Evolutionary conservation across 306 rosid genomes (phyloP).

Genomic region (Spatholobus suberectus): DNA sequence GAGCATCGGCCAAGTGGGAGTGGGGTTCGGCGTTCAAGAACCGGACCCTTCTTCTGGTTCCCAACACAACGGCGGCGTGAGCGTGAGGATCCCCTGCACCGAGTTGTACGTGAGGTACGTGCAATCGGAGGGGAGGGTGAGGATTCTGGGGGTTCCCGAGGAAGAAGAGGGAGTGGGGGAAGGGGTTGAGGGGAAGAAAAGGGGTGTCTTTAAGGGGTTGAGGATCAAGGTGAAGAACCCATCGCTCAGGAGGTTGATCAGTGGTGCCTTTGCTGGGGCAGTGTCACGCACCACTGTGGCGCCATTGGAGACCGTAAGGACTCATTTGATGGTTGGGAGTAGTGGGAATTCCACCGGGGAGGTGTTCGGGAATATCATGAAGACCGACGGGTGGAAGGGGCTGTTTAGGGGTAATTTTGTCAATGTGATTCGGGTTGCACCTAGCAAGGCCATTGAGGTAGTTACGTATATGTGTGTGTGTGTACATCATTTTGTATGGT

Average conservation of each 20-base stretch:
- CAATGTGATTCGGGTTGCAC: slow-evolving; percentile 95
- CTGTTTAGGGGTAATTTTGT: slow-evolving; percentile 92
- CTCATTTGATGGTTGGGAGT: slow-evolving; percentile 97
- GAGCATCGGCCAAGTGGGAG: slow-evolving; percentile 79
- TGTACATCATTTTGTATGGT: background rate
- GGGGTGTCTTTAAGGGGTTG: slow-evolving; percentile 54
- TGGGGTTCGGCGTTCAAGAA: slow-evolving; percentile 68
- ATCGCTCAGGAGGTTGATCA: slow-evolving; percentile 76
- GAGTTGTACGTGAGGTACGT: slow-evolving; percentile 68
- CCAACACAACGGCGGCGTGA: slow-evolving; percentile 46
- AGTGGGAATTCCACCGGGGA: slow-evolving; percentile 76
- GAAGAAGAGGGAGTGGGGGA: slow-evolving; percentile 46
- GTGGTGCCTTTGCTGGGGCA: slow-evolving; percentile 94
- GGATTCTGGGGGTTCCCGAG: slow-evolving; percentile 48
- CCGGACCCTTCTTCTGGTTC: slow-evolving; percentile 50
- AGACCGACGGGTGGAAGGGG: slow-evolving; percentile 93
- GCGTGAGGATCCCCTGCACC: slow-evolving; percentile 59
- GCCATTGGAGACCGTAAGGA: slow-evolving; percentile 95
- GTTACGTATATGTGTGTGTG: background rate
- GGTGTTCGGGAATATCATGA: slow-evolving; percentile 77
- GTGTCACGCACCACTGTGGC: slow-evolving; percentile 90
- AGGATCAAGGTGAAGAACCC: slow-evolving; percentile 73
- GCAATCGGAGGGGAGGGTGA: slow-evolving; percentile 61
- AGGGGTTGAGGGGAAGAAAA: slow-evolving; percentile 46
- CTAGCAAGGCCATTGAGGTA: slow-evolving; percentile 99